Conservation (phyloP, 2,329 filamentous ascomycete genomes). For the Berkeleyomyces basicola region DNA sequence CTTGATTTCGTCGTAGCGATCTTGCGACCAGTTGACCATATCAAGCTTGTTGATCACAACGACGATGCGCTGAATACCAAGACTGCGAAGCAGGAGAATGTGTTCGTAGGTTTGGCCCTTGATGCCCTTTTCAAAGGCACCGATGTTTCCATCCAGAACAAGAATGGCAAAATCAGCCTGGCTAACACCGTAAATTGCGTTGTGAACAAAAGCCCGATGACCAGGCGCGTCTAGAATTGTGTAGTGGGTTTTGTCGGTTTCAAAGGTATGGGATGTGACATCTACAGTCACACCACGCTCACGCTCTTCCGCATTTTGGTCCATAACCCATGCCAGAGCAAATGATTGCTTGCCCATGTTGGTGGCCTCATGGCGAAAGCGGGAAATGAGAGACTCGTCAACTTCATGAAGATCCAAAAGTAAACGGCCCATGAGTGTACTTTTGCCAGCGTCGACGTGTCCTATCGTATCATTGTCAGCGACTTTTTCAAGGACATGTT, state of each 20-base stretch:
- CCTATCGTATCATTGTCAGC: conserved; percentile 33
- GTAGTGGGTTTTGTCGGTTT: conserved; percentile 72
- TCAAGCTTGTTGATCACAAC: conserved; percentile 96
- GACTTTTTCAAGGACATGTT: background rate
- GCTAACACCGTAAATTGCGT: conserved; percentile 95
- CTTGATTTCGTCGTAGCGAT: conserved; percentile 69
- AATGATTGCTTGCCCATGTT: conserved; percentile 90
- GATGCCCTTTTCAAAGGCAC: conserved; percentile 84
- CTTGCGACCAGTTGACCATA: conserved; percentile 64
- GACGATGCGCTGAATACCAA: conserved; percentile 76
- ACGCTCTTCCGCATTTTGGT: conserved; percentile 79
- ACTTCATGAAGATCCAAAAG: conserved; percentile 78
- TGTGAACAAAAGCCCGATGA: conserved; percentile 90
- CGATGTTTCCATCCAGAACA: conserved; percentile 79
- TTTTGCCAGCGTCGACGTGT: conserved; percentile 95
- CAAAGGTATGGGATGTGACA: conserved; percentile 87
- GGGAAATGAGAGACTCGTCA: conserved; percentile 75
- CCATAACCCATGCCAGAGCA: conserved; percentile 90
- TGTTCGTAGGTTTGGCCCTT: conserved; percentile 93
- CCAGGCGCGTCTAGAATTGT: conserved; percentile 93
- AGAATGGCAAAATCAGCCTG: conserved; percentile 92
- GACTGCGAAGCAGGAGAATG: conserved; percentile 71
- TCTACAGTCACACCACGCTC: conserved; percentile 88
- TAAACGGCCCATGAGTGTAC: conserved; percentile 90
- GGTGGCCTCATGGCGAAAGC: conserved; percentile 74